Percentiles rank a stretch among this genome's conserved stretches.
phyloP scores from a whole-genome alignment of 345 rosid genomes.

The Gossypium turneri region DNA sequence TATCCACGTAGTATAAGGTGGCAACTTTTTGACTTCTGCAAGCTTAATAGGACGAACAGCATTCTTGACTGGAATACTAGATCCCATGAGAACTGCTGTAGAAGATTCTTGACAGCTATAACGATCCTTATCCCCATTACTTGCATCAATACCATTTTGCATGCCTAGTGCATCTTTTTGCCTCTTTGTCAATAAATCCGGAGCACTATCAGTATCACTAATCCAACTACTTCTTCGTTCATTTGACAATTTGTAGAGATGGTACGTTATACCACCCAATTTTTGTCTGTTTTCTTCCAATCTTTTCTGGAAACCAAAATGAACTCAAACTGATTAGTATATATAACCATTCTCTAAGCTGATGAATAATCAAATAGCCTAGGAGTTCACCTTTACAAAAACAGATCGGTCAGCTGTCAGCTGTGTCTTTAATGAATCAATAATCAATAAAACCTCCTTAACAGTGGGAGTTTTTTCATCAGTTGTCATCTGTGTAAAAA shows the following conservation, averaged over 20 bases:
- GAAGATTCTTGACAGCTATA: conserved; percentile 47
- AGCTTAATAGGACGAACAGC: conserved; percentile 74
- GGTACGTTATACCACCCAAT: conserved; percentile 51
- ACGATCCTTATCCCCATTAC: conserved; percentile 51
- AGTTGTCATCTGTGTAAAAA: conserved; percentile 23
- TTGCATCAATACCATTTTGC: conserved; percentile 53
- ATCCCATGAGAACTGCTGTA: conserved; percentile 61
- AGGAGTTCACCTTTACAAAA: conserved; percentile 53
- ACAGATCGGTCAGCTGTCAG: conserved; percentile 57
- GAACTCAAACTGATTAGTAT: conserved; percentile 7
- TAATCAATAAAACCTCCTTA: conserved; percentile 38
- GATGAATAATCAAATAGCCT: background rate
- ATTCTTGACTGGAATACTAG: conserved; percentile 69
- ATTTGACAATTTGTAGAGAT: conserved; percentile 42
- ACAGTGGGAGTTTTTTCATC: conserved; percentile 27
- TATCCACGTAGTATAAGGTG: conserved; percentile 95
- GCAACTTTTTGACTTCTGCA: conserved; percentile 67
- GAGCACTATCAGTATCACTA: conserved; percentile 24
- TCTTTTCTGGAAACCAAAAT: conserved; percentile 50
- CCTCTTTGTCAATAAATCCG: conserved; percentile 68
- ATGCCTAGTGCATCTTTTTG: conserved; percentile 64
- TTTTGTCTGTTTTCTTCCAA: conserved; percentile 67
- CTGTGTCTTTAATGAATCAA: conserved; percentile 33
- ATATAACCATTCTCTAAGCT: background rate
- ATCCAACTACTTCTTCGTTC: conserved; percentile 50